Evolutionary conservation across 768 basidiomycete genomes (phyloP).

Genomic region (Suillus plorans): DNA sequence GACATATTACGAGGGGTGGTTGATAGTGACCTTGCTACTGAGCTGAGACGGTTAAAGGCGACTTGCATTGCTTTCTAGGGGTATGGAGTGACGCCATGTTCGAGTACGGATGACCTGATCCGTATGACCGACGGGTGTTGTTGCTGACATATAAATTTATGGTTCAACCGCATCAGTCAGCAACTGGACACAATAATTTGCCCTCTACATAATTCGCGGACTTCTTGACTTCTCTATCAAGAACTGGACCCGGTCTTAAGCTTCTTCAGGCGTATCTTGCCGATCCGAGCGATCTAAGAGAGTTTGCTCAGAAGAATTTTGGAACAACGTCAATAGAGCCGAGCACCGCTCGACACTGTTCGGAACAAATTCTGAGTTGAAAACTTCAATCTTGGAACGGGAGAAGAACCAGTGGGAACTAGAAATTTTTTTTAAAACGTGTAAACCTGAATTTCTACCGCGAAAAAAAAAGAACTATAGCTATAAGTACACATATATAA

Average conservation of each 20-base stretch:
- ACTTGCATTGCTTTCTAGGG: not conserved
- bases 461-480: not conserved
- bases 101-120: not conserved
- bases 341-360: not conserved
- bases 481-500: slow-evolving; percentile 30
- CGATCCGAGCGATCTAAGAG: not conserved
- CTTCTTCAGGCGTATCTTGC: slow-evolving; percentile 1
- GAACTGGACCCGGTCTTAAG: not conserved
- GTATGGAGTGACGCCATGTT: not conserved
- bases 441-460: not conserved
- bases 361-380: not conserved
- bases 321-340: not conserved
- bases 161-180: not conserved
- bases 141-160: not conserved
- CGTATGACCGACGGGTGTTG: not conserved
- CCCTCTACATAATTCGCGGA: not conserved
- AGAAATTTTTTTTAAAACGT: not conserved
- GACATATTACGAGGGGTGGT: slow-evolving; percentile 13
- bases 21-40: not conserved
- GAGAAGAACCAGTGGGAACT: not conserved
- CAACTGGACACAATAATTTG: not conserved
- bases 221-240: not conserved
- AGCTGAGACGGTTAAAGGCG: not conserved
- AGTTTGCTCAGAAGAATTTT: not conserved
- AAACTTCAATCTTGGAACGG: not conserved